These are phyloP conservation scores for Limtongia smithiae DNA, from an alignment of 805 yeast genomes.

Conservation along the genomic window DNA sequence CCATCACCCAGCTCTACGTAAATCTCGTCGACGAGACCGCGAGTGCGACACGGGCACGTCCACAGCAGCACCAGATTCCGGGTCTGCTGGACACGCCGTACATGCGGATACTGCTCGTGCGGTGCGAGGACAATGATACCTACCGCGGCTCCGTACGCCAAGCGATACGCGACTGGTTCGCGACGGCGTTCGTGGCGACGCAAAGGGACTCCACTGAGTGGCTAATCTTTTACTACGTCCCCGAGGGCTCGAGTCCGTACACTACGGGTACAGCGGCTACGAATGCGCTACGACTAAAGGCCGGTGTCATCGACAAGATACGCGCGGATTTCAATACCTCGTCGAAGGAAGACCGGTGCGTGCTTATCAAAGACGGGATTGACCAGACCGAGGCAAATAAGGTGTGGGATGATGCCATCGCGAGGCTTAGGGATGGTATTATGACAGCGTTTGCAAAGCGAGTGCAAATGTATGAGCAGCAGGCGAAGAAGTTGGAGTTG, in stretches of 20 bases:
- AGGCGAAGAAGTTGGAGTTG: constrained; percentile 41
- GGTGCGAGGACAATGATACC: constrained; percentile 62
- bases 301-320: constrained; percentile 53
- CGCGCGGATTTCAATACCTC: constrained; percentile 48
- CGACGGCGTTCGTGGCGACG: constrained; percentile 39
- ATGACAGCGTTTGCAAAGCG: constrained; percentile 53
- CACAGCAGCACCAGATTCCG: constrained; percentile 40
- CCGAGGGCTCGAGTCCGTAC: constrained; percentile 32
- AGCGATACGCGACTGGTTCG: constrained; percentile 75
- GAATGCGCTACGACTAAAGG: constrained; percentile 41
- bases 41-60: constrained; percentile 36
- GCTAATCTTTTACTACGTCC: constrained; percentile 55
- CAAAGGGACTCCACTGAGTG: constrained; percentile 53
- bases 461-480: constrained; percentile 42
- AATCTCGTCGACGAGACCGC: constrained; percentile 57
- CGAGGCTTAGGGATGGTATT: constrained; percentile 48
- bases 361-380: constrained; percentile 32
- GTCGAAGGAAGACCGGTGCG: constrained; percentile 39
- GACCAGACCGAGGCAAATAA: constrained; percentile 44
- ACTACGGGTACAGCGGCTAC: constrained; percentile 35
- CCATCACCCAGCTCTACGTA: constrained; percentile 59
- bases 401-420: constrained; percentile 48
- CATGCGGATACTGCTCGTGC: constrained; percentile 64
- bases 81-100: constrained; percentile 49
- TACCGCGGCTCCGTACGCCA: constrained; percentile 81